Conservation (phyloP, 768 basidiomycete genomes). For the Cubamyces lactineus region DNA sequence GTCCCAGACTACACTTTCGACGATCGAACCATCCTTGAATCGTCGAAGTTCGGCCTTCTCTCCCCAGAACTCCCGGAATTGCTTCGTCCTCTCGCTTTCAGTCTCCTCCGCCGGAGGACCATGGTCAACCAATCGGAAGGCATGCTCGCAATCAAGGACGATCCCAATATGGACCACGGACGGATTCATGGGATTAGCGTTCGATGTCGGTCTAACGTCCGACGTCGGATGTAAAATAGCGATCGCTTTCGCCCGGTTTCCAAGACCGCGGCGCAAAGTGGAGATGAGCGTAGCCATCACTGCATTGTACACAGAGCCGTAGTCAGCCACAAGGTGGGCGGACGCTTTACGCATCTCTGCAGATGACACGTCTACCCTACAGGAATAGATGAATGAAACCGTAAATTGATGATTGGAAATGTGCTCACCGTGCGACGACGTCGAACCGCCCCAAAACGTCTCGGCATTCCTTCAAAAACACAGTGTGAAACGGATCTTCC, state of each 20-base stretch:
- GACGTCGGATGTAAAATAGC: conserved; percentile 60
- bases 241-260: conserved; percentile 68
- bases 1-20: conserved; percentile 97
- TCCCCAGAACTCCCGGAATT: conserved; percentile 90
- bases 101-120: conserved; percentile 78
- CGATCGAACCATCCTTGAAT: conserved; percentile 94
- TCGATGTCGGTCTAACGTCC: conserved; percentile 49
- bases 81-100: conserved; percentile 50
- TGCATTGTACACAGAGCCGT: conserved; percentile 60
- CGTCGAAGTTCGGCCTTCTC: conserved; percentile 88
- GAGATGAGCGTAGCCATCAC: conserved; percentile 55
- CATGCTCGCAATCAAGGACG: conserved; percentile 69
- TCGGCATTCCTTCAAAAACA: conserved; percentile 75
- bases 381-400: neutral
- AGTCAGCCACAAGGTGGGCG: conserved; percentile 53
- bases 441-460: conserved; percentile 74
- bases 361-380: conserved; percentile 59
- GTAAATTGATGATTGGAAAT: neutral
- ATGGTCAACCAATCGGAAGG: conserved; percentile 88
- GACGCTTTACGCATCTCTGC: conserved; percentile 49
- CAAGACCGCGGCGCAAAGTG: conserved; percentile 66
- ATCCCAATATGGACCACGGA: conserved; percentile 71
- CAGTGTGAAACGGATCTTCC: conserved; percentile 66
- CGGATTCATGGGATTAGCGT: conserved; percentile 55
- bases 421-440: conserved; percentile 60